Conservation (phyloP, 2,329 filamentous ascomycete species). For the Apiospora kogelbergensis region DNA sequence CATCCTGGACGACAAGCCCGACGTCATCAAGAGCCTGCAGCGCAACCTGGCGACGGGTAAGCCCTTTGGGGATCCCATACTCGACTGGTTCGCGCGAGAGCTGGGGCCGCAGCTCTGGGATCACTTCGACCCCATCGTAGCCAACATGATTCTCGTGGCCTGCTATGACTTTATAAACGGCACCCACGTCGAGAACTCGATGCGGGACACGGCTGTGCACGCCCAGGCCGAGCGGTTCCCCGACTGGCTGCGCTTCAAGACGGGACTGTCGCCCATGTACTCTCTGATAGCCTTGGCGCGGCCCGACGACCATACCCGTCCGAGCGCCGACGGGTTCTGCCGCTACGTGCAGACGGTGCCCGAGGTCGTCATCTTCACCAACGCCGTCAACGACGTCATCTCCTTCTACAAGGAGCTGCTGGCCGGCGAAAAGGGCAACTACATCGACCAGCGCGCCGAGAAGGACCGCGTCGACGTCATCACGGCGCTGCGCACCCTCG, state of each 20-base stretch:
- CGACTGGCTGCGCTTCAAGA: constrained; percentile 16
- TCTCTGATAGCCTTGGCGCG: constrained; percentile 12
- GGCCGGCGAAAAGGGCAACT: constrained; percentile 15
- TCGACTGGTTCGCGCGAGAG: constrained; percentile 14
- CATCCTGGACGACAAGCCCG: constrained; percentile 14
- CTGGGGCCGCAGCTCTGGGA: constrained; percentile 12
- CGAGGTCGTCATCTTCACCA: constrained; percentile 14
- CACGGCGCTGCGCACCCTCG: background rate
- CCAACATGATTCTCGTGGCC: constrained; percentile 16
- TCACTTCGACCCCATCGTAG: constrained; percentile 14
- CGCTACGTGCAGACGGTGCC: constrained; percentile 12
- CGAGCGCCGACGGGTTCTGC: background rate
- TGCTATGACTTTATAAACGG: constrained; percentile 15
- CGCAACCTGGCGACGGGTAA: constrained; percentile 7
- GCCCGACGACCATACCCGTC: background rate
- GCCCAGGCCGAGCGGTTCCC: constrained; percentile 9
- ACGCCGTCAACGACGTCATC: constrained; percentile 16
- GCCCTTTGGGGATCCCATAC: constrained; percentile 12
- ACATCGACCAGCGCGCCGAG: constrained; percentile 13
- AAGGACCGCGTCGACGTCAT: constrained; percentile 10
- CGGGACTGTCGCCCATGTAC: constrained; percentile 16
- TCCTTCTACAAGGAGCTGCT: constrained; percentile 17
- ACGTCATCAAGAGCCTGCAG: background rate
- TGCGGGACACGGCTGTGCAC: background rate
- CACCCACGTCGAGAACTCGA: constrained; percentile 7